Evolutionary conservation across 371 early-diverging fungal species (phyloP).

Genomic region (Mucor circinelloides): DNA sequence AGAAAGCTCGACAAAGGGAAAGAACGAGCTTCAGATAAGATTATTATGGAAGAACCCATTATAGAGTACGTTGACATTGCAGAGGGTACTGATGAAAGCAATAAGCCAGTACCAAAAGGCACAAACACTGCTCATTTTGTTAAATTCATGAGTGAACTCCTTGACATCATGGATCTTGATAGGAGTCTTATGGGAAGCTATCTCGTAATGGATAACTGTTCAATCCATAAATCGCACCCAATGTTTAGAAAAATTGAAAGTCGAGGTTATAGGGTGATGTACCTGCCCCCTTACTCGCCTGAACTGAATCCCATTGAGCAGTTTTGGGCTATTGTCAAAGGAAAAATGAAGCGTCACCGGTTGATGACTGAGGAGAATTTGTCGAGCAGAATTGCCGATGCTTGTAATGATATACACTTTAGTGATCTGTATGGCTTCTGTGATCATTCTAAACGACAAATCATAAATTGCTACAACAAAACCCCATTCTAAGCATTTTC

Average conservation of each 20-base stretch:
- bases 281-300: slow-evolving; percentile 23
- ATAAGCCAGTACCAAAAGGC: slow-evolving; percentile 14
- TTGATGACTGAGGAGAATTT: slow-evolving; percentile 20
- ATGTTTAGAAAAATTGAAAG: slow-evolving; percentile 20
- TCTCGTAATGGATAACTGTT: slow-evolving; percentile 15
- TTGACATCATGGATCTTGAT: slow-evolving; percentile 19
- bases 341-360: slow-evolving; percentile 16
- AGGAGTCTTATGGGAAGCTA: slow-evolving; percentile 15
- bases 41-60: slow-evolving; percentile 17
- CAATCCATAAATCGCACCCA: slow-evolving; percentile 18
- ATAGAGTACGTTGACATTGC: slow-evolving; percentile 22
- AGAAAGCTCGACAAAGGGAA: slow-evolving; percentile 19
- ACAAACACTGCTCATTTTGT: slow-evolving; percentile 16
- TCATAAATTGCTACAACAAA: no score
- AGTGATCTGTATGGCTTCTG: slow-evolving; percentile 9
- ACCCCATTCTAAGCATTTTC: no score
- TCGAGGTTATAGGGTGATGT: slow-evolving; percentile 22
- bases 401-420: slow-evolving; percentile 9
- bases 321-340: slow-evolving; percentile 20
- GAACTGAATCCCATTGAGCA: slow-evolving; percentile 22
- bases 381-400: slow-evolving; percentile 14
- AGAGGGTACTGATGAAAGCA: slow-evolving; percentile 9
- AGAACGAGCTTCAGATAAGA: slow-evolving; percentile 14
- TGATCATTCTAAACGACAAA: slow-evolving; percentile 16
- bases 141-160: slow-evolving; percentile 17